Evolutionary conservation across 2,329 filamentous ascomycete genomes (phyloP).

Genomic region (Pestalotiopsis sp.): DNA sequence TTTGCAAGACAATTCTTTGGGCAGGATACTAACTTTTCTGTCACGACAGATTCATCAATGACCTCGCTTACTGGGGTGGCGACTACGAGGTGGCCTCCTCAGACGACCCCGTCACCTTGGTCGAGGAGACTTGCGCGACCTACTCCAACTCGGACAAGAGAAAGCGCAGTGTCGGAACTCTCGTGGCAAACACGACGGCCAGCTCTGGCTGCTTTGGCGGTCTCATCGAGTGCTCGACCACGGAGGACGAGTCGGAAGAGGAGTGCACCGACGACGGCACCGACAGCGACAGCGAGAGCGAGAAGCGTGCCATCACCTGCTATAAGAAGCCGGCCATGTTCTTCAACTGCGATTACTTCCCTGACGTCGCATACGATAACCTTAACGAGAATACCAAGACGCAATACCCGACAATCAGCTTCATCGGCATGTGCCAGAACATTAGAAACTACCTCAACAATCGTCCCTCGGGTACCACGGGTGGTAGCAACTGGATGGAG

Average conservation of each 20-base stretch:
- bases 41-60: background rate
- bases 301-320: background rate
- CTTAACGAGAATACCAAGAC: background rate
- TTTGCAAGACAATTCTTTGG: background rate
- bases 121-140: background rate
- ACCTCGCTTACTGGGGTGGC: constrained; percentile 2
- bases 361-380: background rate
- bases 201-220: constrained; percentile 2
- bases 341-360: background rate
- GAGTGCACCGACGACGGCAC: constrained; percentile 33
- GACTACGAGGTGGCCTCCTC: background rate
- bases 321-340: background rate
- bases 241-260: constrained; percentile 34
- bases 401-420: background rate
- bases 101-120: background rate
- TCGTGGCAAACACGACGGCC: background rate
- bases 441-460: constrained; percentile 4
- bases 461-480: background rate
- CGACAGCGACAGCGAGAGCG: background rate
- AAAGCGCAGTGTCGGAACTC: background rate
- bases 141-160: constrained; percentile 1
- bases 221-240: background rate
- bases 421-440: background rate
- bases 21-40: background rate
- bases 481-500: background rate